These are phyloP conservation scores for Kwoniella dendrophila DNA, from an alignment of 768 basidiomycete species.

Conservation along the genomic window DNA sequence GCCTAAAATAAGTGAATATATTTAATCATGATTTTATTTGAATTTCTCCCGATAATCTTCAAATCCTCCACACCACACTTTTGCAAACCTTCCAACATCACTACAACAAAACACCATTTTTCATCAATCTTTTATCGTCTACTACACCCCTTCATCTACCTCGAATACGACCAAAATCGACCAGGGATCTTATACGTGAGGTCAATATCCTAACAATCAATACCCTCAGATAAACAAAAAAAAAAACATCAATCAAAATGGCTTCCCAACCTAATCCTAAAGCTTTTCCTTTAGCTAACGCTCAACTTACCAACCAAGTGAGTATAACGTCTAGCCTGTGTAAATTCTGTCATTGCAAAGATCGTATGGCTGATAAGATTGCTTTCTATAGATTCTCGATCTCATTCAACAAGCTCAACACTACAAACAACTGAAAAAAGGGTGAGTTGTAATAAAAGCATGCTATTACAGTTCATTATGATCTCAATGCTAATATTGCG, in stretches of 20 bases:
- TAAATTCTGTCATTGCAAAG: neutral
- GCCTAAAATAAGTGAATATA: conserved; percentile 2
- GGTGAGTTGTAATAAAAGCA: conserved; percentile 39
- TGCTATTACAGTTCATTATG: too few species aligned
- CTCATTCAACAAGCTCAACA: conserved; percentile 92
- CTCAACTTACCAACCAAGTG: conserved; percentile 86
- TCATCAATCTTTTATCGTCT: neutral
- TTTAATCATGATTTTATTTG: conserved; percentile 1
- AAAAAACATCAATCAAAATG: conserved; percentile 28
- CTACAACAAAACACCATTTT: conserved; percentile 7
- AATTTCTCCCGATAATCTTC: conserved; percentile 10
- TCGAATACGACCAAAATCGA: conserved; percentile 18
- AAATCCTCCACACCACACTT: conserved; percentile 4
- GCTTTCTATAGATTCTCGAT: conserved; percentile 75
- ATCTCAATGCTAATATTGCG: too few species aligned
- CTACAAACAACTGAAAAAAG: conserved; percentile 98
- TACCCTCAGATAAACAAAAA: conserved; percentile 6
- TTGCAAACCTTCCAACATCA: neutral
- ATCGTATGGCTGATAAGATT: conserved; percentile 4
- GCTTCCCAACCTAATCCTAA: conserved; percentile 65
- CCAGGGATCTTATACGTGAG: conserved; percentile 51
- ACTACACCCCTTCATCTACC: conserved; percentile 7
- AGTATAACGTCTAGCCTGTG: conserved; percentile 38
- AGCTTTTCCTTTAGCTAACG: conserved; percentile 85
- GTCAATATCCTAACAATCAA: conserved; percentile 22